Evolutionary conservation across 306 rosid genomes (phyloP).

Genomic region (Cucurbita pepo): DNA sequence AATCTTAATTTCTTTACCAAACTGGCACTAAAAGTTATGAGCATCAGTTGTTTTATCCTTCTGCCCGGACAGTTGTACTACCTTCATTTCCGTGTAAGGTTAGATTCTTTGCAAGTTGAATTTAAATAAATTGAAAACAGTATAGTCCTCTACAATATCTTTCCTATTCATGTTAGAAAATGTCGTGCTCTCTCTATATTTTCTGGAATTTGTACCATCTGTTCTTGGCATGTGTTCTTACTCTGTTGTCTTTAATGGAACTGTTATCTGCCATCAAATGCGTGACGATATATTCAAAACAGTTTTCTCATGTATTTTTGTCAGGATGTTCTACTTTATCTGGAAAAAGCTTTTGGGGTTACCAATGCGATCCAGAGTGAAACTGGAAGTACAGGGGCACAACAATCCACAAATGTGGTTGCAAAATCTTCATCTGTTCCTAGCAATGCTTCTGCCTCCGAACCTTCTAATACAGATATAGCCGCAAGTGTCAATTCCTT

Average conservation of each 20-base stretch:
- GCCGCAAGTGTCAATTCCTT: slow-evolving; percentile 43
- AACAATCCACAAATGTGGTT: slow-evolving; percentile 40
- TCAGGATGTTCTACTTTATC: slow-evolving; percentile 74
- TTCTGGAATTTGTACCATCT: not conserved
- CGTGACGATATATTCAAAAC: not conserved
- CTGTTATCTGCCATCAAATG: not conserved
- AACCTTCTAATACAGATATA: slow-evolving; percentile 53
- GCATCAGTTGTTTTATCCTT: not conserved
- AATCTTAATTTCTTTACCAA: not conserved
- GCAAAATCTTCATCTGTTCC: slow-evolving; percentile 48
- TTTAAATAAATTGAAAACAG: not conserved
- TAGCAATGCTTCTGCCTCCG: slow-evolving; percentile 35
- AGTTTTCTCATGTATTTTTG: slow-evolving; percentile 13
- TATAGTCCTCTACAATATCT: not conserved
- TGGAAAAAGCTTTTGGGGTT: slow-evolving; percentile 80
- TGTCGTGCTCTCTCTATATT: not conserved
- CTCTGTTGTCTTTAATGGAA: not conserved
- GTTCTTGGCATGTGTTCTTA: not conserved
- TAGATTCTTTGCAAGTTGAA: not conserved
- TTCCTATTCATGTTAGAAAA: not conserved
- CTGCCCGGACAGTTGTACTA: not conserved
- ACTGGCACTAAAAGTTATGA: not conserved
- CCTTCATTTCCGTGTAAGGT: not conserved
- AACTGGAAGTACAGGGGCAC: slow-evolving; percentile 35
- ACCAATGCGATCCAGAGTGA: slow-evolving; percentile 54